Base-by-base conservation (phyloP, 495 filamentous ascomycete genomes). In the Penicillium samsonianum region DNA sequence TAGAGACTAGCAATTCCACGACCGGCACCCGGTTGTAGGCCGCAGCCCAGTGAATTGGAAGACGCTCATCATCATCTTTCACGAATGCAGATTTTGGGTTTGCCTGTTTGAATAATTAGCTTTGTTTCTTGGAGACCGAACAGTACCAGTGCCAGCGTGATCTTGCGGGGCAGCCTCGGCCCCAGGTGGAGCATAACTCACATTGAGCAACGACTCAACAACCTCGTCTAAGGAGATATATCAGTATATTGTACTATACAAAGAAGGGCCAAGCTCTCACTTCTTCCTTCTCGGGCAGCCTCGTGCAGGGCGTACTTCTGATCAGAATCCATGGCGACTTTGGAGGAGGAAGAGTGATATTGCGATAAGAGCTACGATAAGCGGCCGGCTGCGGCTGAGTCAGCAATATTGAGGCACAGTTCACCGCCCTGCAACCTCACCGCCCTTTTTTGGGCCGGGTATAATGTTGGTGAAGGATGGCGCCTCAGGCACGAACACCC, bases 31-130 rank as follows among this genome's bases (percentile, higher is more conserved):
- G 87, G 68, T 93, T 95, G 71, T 88, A 88, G 42, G 92, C 94
- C 14, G 85, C 83, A 1, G 94, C 94, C 95, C 95, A 99, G 74
- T 99, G 95, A 50, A 98, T 86, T 0, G 95, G 89, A 22, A 96
- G 83, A 48, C 94, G 89, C 48, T 91, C 91, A 70, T 99, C 94
- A 48, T 89, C 86, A 64, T 99, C 94, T 69, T 85, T 88, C 46
- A 76, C 77, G 33, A 75, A 77, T 14, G 90, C 87, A 40, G 92
- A 81, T 62, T 90, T 91, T 0, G 90, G 87, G 64, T 95, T 92
- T 63, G 87, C 87, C 85, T 95, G 58, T 26, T 17, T 25, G 0
- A 10, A 44, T 43, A 14, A 49, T 65, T 25, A 66, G 58, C 43
- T 14, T 40, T 5, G 25, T 9, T n/a, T 17, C 22, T 40, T 8